phyloP scores from a whole-genome alignment of 495 filamentous ascomycete species.

The Acidiella bohemica region DNA sequence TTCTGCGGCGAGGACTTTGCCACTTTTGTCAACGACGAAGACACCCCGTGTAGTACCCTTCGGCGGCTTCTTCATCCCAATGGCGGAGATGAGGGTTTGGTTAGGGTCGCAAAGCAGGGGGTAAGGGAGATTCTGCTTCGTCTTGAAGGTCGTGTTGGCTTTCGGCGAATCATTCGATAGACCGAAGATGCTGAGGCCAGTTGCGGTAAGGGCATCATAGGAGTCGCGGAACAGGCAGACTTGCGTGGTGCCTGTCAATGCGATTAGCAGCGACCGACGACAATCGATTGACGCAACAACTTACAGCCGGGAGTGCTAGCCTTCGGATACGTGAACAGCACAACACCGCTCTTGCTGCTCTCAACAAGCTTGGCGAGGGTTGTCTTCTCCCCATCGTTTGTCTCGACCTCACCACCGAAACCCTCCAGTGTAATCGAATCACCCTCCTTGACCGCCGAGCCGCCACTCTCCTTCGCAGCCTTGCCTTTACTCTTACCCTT shows the following conservation, averaged over 20 bases:
- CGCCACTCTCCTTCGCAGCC: conserved; percentile 9
- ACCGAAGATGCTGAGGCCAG: conserved; percentile 74
- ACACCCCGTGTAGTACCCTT: conserved; percentile 67
- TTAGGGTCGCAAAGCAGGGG: conserved; percentile 71
- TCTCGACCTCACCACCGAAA: conserved; percentile 76
- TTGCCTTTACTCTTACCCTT: conserved; percentile 13
- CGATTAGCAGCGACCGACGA: not conserved
- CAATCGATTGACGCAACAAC: conserved; percentile 25
- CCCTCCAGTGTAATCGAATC: conserved; percentile 49
- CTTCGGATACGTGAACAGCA: conserved; percentile 91
- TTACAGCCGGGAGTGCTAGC: conserved; percentile 92
- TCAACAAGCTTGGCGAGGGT: conserved; percentile 66
- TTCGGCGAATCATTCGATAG: conserved; percentile 76
- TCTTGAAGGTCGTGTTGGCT: conserved; percentile 80
- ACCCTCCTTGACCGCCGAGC: conserved; percentile 31
- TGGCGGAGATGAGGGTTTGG: conserved; percentile 42
- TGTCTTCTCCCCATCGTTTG: conserved; percentile 64
- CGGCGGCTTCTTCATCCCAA: conserved; percentile 28
- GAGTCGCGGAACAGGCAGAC: conserved; percentile 83
- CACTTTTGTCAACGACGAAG: conserved; percentile 65
- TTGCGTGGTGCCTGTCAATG: conserved; percentile 65
- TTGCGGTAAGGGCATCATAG: conserved; percentile 60
- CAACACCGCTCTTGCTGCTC: conserved; percentile 70
- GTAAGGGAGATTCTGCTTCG: conserved; percentile 79
- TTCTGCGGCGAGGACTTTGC: conserved; percentile 48